Percentiles rank a stretch among this genome's conserved stretches.
These are phyloP conservation scores for Dendrocalamus sinicus DNA, from an alignment of 176 grass and related monocot species.

Conservation along the genomic window DNA sequence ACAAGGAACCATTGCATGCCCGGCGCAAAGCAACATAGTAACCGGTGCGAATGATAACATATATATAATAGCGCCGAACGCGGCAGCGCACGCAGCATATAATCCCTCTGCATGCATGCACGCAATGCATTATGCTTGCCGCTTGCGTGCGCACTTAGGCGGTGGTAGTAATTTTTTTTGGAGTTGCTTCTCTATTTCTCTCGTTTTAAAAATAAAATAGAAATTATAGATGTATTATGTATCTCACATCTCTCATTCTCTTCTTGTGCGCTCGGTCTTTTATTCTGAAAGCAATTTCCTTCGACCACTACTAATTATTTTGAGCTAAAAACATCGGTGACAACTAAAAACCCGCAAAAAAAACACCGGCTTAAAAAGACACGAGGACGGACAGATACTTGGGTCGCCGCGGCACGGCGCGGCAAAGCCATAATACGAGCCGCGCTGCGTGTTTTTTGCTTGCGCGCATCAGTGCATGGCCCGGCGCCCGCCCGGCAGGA, in stretches of 20 bases:
- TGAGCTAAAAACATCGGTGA: too few relatives aligned
- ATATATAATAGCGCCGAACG: background rate
- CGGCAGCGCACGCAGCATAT: slow-evolving; percentile 18
- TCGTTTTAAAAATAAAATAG: too few relatives aligned
- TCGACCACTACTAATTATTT: too few relatives aligned
- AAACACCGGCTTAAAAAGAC: slow-evolving; percentile 10
- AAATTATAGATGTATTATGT: accelerated
- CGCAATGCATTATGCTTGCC: too few relatives aligned
- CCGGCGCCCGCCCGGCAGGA: background rate
- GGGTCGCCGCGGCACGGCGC: slow-evolving; percentile 17
- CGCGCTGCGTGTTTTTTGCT: background rate
- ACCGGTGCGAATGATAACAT: slow-evolving; percentile 18
- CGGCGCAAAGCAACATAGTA: slow-evolving; percentile 2
- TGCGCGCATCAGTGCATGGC: background rate
- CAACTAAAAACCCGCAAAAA: too few relatives aligned
- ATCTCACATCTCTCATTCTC: accelerated
- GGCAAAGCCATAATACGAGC: background rate
- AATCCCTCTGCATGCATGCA: background rate
- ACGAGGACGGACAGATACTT: slow-evolving; percentile 19
- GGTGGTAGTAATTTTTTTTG: too few relatives aligned
- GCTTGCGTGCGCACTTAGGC: too few relatives aligned
- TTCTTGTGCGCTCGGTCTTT: accelerated
- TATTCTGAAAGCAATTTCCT: too few relatives aligned
- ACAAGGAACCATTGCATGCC: slow-evolving; percentile 52
- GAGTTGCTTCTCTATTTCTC: too few relatives aligned